Percentiles rank a stretch among this genome's conserved stretches.
Conservation (phyloP, 2,329 filamentous ascomycete species). For the Trematosphaeria pertusa region DNA sequence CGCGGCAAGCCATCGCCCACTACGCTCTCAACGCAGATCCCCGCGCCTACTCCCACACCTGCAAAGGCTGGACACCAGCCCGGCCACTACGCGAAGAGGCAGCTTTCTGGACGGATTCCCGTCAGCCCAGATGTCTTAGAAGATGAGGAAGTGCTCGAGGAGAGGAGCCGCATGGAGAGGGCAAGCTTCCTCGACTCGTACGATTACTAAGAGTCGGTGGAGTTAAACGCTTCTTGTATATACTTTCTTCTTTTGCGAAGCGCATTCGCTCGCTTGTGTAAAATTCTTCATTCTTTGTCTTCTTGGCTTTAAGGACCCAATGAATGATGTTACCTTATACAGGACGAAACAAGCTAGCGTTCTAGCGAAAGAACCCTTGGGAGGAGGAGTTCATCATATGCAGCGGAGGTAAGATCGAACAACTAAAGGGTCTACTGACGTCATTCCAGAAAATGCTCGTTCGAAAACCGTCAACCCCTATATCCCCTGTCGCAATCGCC, state of each 20-base stretch:
- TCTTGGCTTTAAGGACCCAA: too few species aligned
- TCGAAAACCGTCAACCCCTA: too few species aligned
- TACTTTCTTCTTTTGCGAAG: background rate
- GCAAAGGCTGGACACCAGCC: background rate
- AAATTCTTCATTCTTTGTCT: too few species aligned
- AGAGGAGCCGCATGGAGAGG: slow-evolving; percentile 1
- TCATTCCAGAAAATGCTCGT: too few species aligned
- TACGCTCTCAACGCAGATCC: background rate
- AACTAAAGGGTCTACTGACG: too few species aligned
- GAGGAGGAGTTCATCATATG: too few species aligned
- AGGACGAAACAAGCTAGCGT: too few species aligned
- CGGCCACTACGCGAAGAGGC: background rate
- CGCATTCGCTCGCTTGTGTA: too few species aligned
- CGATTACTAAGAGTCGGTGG: background rate
- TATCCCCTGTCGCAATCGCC: background rate
- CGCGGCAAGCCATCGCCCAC: background rate
- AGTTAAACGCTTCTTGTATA: slow-evolving; percentile 3
- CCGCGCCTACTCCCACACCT: background rate
- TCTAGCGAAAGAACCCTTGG: too few species aligned
- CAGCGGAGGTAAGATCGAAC: too few species aligned
- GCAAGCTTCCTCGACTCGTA: slow-evolving; percentile 9
- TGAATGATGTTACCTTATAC: too few species aligned
- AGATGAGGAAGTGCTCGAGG: background rate
- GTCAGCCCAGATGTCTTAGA: slow-evolving; percentile 1
- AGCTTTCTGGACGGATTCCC: background rate